Conservation (phyloP, 257 asterid genomes). For the Scutellaria minor region DNA sequence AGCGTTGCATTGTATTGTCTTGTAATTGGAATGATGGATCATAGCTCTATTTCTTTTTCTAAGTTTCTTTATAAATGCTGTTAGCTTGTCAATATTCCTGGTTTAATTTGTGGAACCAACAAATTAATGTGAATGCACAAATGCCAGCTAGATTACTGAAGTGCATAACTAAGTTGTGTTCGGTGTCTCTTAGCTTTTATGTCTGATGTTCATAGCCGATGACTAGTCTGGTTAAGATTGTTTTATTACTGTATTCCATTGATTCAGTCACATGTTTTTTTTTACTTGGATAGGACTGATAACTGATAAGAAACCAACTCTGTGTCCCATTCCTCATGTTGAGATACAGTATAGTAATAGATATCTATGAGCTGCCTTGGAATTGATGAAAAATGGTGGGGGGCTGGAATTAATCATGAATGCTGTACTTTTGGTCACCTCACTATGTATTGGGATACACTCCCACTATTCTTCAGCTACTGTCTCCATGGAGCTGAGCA, state of each 20-base stretch:
- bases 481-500: neutral
- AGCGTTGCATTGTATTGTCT: constrained; percentile 1
- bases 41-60: neutral
- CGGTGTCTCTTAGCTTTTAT: neutral
- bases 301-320: neutral
- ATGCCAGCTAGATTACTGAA: neutral
- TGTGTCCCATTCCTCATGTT: neutral
- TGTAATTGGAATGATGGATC: neutral
- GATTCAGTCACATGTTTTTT: neutral
- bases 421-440: neutral
- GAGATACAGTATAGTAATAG: neutral
- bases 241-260: neutral
- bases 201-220: neutral
- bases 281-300: neutral
- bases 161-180: neutral
- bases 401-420: neutral
- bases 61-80: neutral
- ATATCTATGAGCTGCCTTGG: neutral
- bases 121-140: neutral
- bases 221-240: neutral
- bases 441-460: neutral
- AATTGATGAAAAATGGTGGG: neutral
- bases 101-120: neutral
- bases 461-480: neutral
- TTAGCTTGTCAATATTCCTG: neutral